Evolutionary conservation across 2,329 filamentous ascomycete genomes (phyloP), one percentile per base, ranked within the genome.

Genomic region (Penicillium aurantiogriseum): DNA sequence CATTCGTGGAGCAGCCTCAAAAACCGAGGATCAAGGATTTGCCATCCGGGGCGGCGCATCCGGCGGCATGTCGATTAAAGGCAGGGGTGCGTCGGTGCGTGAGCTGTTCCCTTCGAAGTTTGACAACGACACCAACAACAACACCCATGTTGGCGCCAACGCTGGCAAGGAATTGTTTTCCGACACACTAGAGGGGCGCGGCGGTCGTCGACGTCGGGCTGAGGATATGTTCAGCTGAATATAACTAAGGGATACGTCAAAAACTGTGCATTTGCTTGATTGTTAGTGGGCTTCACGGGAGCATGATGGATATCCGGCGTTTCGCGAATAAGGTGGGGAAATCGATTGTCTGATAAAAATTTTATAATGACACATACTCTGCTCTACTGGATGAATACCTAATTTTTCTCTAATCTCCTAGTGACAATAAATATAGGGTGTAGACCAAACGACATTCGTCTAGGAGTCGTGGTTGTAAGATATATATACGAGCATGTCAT

Each of bases 141-240:
- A 46, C 10, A 15, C 31, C 31, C 13, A 13, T 33, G 74, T 81
- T 2, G 85, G 84, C 13, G 9, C 29, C 63, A 90, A 90, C 68
- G 75, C 81, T 2, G 85, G 84, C 49, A 91, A 89, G 73, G 89
- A 92, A 69, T 73, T 91, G 17, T 89, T 91, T 66, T 80, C 82
- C 1, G 82, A 85, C 58, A 85, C 78, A 61, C 68, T 85, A 27
- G 82, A 85, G 52, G 84, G 83, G 2, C 79, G 85, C 60, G 80
- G 83, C 15, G 79, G 80, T 57, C 81, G 79, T 60, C 83, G 89
- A 62, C 84, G 88, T 65, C 86, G 80, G 68, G 89, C 89, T 0
- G 87, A 90, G 66, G 89, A 92, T 74, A 78, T 89, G 62, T 92
- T 91, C 70, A 80, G 81, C 60, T 91, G 73, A 82, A 25, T 10